Base-by-base conservation (phyloP, 768 basidiomycete genomes). In the Lentinus tigrinus region DNA sequence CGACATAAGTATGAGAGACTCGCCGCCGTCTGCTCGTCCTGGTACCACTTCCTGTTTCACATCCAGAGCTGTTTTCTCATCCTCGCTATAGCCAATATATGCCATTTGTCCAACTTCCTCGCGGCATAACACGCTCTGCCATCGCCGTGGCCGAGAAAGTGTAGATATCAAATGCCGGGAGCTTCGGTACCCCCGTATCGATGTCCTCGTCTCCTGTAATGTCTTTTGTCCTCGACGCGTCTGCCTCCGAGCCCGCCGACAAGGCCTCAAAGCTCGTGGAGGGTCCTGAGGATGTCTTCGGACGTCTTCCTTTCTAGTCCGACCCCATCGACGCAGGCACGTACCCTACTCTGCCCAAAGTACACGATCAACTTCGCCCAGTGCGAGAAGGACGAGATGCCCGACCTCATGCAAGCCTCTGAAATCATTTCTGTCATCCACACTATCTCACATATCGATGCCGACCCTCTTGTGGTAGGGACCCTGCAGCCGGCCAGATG, bases 381-480 rank as follows among this genome's bases (percentile, higher is more conserved):
- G 66, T 79, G 91, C 34, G 93, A 96, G 74, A 84, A 84, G 72
- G 90, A 92, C 60, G 94, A 95, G 76, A 95, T 95, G 91, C 78
- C 88, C 13, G 89, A 91, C 67, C 75, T 95, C 54, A 96, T 93
- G 0, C 81, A 84, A 57, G 90, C 92, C 7, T 87, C 83, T 21
- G 90, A 92, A 74, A 93, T 95, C 52, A 75, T 88, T 62, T 79
- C 78, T 39, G 64, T 84, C 0, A 73, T 74, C 7, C 57, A 59
- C 11, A 31, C 67, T 16, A 36, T 58, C 23, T 47, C 62, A 2
- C 40, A 38, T 38, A 44, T 56, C 21, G 61, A 60, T 51, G 37
- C 50, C 19, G 57, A 58, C 34, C 52, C 62, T 44, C 60, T 68
- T 21, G 54, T 61, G 6, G 75, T 46, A 87, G 81, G 78, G 78